Base-by-base conservation (phyloP, 495 filamentous ascomycete genomes). In the Aspergillus nanangensis region DNA sequence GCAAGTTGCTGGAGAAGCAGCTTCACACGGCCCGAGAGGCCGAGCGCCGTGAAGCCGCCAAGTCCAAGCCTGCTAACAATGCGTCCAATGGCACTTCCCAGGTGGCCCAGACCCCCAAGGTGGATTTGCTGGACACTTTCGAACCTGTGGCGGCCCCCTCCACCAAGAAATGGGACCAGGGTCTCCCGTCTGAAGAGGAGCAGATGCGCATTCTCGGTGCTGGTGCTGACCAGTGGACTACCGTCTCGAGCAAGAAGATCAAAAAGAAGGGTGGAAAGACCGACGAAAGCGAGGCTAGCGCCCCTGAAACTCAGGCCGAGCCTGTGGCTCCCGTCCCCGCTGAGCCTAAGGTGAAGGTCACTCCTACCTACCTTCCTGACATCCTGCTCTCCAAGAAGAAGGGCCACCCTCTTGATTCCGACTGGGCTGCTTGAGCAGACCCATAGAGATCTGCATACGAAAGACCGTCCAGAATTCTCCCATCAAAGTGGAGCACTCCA, bases 161-260 rank as follows among this genome's bases (percentile, higher is more conserved):
- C 20, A 38, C 37, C 52, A 44, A 60, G 45, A 55, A 66, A 50
- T 86, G 77, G 81, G 67, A 71, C 34, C 63, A 72, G 35, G 74
- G 75, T 44, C 71, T 86, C 33, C 86, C 83, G 4, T 87, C 87
- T 0, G 89, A 94, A 65, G 89, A 95, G 58, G 88, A 93, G 65
- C 89, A 94, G 69, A 67, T 93, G 66, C 77, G 84, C 61, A 69
- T 85, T 51, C 69, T 88, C 22, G 77, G 67, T 22, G 77, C 77
- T 18, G 69, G 69, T 17, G 75, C 80, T 10, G 79, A 83, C 44
- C 79, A 78, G 24, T 90, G 87, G 86, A 88, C 72, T 47, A 89
- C 86, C 17, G 86, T 92, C 39, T 74, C 77, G 39, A 86, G 80
- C 50, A 91, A 92, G 66, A 73, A 70, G 48, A 61, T 67, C 60